Percentiles rank a stretch among this genome's conserved stretches.
phyloP scores from a whole-genome alignment of 805 yeast species.

The Sugiyamaella mastotermitis region DNA sequence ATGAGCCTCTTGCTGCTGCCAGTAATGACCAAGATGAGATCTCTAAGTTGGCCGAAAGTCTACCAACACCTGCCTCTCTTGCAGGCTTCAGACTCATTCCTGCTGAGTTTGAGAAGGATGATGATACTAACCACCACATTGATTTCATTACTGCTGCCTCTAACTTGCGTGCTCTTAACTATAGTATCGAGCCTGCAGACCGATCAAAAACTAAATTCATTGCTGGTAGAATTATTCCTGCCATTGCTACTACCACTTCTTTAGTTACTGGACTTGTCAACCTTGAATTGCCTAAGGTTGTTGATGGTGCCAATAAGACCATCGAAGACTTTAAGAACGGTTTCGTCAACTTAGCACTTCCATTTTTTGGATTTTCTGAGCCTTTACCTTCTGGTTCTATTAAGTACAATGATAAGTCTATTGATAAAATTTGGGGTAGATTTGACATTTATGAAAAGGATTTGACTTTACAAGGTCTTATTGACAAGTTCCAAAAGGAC shows the following conservation, averaged over 20 bases:
- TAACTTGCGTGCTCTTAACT: conserved; percentile 90
- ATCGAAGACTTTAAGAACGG: conserved; percentile 91
- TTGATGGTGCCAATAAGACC: conserved; percentile 56
- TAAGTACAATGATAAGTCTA: conserved; percentile 68
- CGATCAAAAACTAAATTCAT: conserved; percentile 87
- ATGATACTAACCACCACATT: conserved; percentile 92
- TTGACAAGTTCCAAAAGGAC: conserved; percentile 68
- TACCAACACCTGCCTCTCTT: conserved; percentile 83
- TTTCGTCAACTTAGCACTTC: conserved; percentile 83
- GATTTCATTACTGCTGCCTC: conserved; percentile 95
- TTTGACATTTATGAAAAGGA: conserved; percentile 57
- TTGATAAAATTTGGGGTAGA: conserved; percentile 94
- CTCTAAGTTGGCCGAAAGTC: conserved; percentile 60
- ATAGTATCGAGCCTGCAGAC: conserved; percentile 83
- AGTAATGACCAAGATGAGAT: conserved; percentile 53
- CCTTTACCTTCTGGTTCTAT: conserved; percentile 84
- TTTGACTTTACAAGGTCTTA: conserved; percentile 63
- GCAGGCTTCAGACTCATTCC: conserved; percentile 84
- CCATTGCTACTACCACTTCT: conserved; percentile 99
- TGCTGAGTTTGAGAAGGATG: conserved; percentile 97
- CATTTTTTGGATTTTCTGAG: conserved; percentile 95
- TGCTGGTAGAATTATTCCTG: conserved; percentile 98
- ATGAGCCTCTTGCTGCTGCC: conserved; percentile 43
- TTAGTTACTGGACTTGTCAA: conserved; percentile 92
- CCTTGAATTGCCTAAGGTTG: conserved; percentile 86